Percentiles rank a stretch among this genome's conserved stretches.
Evolutionary conservation across 495 filamentous ascomycete species (phyloP).

Genomic region (Parachaetomium inaequale): DNA sequence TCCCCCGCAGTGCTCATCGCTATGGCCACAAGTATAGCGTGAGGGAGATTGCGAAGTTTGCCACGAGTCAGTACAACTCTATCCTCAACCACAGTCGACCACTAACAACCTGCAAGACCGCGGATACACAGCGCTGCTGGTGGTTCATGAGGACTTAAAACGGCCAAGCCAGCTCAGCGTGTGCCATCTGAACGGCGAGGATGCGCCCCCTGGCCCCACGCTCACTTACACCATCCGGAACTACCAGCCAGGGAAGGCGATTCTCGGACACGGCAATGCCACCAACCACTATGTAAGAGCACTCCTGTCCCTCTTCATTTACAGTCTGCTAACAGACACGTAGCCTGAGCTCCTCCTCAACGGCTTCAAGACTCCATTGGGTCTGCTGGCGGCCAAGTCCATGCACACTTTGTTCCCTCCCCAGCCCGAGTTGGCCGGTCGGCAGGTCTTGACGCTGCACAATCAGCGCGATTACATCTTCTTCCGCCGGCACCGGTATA

Average conservation of each 20-base stretch:
- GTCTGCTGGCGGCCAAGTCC: slow-evolving; percentile 80
- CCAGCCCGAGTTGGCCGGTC: slow-evolving; percentile 73
- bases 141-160: slow-evolving; percentile 84
- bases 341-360: slow-evolving; percentile 88
- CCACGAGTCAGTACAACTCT: slow-evolving; percentile 44
- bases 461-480: slow-evolving; percentile 98
- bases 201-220: slow-evolving; percentile 68
- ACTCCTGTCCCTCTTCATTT: background rate
- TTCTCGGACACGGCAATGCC: slow-evolving; percentile 83
- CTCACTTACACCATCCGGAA: slow-evolving; percentile 69
- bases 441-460: slow-evolving; percentile 88
- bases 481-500: slow-evolving; percentile 80
- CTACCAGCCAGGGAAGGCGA: slow-evolving; percentile 76
- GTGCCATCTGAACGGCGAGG: slow-evolving; percentile 59
- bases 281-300: slow-evolving; percentile 68
- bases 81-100: too few species aligned
- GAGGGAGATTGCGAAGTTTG: slow-evolving; percentile 84
- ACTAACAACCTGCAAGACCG: slow-evolving; percentile 44
- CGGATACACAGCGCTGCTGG: slow-evolving; percentile 71
- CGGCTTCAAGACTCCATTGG: slow-evolving; percentile 90
- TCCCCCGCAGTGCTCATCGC: slow-evolving; percentile 74
- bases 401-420: slow-evolving; percentile 81
- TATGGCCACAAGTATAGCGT: slow-evolving; percentile 83
- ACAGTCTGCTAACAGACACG: slow-evolving; percentile 13
- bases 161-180: slow-evolving; percentile 70